Evolutionary conservation across 2,329 filamentous ascomycete species (phyloP).

Genomic region (Diaporthe batatas): DNA sequence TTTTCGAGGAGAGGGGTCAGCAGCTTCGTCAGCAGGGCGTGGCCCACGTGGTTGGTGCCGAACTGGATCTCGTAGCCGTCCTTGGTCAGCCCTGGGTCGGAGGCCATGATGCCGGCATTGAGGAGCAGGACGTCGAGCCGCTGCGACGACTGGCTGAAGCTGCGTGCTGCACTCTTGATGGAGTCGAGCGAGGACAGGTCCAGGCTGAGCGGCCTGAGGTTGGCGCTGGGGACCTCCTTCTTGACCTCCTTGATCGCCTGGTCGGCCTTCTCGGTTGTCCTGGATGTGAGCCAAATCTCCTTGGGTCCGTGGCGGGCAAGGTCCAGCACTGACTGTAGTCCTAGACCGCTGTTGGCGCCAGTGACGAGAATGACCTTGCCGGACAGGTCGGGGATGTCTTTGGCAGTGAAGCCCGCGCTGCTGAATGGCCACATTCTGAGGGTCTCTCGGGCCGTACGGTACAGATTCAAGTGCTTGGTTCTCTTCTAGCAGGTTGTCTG

Average conservation of each 20-base stretch:
- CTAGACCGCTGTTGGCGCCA: constrained; percentile 64
- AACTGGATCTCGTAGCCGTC: constrained; percentile 65
- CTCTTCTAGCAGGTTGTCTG: not conserved
- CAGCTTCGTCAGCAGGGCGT: constrained; percentile 59
- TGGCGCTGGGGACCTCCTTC: constrained; percentile 42
- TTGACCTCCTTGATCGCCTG: constrained; percentile 55
- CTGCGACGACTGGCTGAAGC: constrained; percentile 50
- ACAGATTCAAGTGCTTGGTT: too few species aligned
- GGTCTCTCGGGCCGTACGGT: not conserved
- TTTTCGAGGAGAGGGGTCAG: constrained; percentile 50
- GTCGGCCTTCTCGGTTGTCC: constrained; percentile 53
- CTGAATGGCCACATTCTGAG: constrained; percentile 37
- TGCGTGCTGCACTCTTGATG: constrained; percentile 56
- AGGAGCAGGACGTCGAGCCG: constrained; percentile 49
- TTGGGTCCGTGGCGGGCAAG: constrained; percentile 55
- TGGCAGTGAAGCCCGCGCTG: constrained; percentile 49
- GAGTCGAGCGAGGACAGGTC: constrained; percentile 60
- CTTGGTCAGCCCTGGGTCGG: constrained; percentile 52
- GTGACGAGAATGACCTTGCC: constrained; percentile 62
- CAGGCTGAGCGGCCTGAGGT: constrained; percentile 54
- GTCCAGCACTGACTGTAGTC: constrained; percentile 58
- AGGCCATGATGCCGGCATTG: constrained; percentile 61
- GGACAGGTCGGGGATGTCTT: constrained; percentile 55
- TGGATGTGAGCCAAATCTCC: constrained; percentile 52
- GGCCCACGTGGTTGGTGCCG: constrained; percentile 63